Evolutionary conservation across 1,284 basidiomycete species (phyloP), one percentile per base, ranked within the genome.

Genomic region (Ceratobasidium sp.): DNA sequence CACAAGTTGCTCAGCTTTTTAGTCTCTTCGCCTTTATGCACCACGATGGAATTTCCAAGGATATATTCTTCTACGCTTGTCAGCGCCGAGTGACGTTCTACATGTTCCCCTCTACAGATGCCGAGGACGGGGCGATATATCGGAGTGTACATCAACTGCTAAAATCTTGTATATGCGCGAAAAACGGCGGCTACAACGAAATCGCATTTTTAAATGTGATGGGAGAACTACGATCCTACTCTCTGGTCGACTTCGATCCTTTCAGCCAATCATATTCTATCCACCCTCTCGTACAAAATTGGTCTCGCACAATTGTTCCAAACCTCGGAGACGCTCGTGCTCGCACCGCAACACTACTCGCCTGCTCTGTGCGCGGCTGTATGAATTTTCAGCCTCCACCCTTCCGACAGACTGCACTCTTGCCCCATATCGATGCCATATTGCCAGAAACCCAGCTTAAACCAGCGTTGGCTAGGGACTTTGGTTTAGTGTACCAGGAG

Each of bases 11-110:
- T 11, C 4, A 67, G 65, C 24, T 67, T 41, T 45, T 53, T 27
- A 9, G 29, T 22, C 7, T 67, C 3, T 9, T 67, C 33, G 50
- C 51, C 8, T 67, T 67, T n/a, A 44, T 67, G 53, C 50, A 67
- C 65, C 36, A 56, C 19, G 53, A 54, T 29, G 48, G 48, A 11
- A 67, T 67, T 53, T 22, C 51, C 15, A 22, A 44, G n/a, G 53
- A 56, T 27, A 56, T 67, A 11, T 67, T 67, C 24, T 41, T 11
- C 11, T 5, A 11, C 11, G 36, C 36, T 41, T 41, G 36, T 11
- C 36, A 41, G 36, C 36, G 11, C 36, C 36, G 11, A 11, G 11
- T 41, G 6, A 41, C 11, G 36, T 41, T 41, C 11, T 36, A 47
- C 17, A 22, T 24, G 11, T 44, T 17, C 22, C 59, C 14, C 15